Base-by-base conservation (phyloP, 441 rosid genomes). In the Macaranga tanarius region DNA sequence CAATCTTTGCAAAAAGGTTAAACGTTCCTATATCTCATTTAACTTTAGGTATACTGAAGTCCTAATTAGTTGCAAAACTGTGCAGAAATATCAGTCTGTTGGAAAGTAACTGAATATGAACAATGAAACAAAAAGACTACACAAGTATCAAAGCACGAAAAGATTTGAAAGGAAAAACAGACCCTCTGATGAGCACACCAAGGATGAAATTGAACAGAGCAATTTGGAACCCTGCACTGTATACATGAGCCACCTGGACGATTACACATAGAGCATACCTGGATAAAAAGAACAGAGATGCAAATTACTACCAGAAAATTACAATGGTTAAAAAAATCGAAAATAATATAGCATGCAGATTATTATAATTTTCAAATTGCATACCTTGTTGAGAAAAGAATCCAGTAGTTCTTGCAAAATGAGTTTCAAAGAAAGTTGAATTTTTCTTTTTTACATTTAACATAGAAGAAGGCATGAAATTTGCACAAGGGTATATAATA, bases 111-210 rank as follows among this genome's bases (percentile, higher is more conserved):
- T 56, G 28, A 22, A 10, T 22, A 20, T 55, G 59, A 22, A 55
- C 5, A 2, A 9, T 20, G 19, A 55, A 55, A 55, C 6, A 13
- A 25, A 55, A 10, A 56, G 12, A 23, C 60, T 56, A 22, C 16
- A 23, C 4, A 10, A 47, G 8, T 22, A 28, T 64, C 52, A 20
- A 63, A 55, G 45, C 12, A 44, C 67, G 52, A 26, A 44, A 57
- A 15, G 34, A 66, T 40, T 59, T 6, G 6, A 55, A 69, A 44
- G 65, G 66, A 7, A 71, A 64, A 26, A 48, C 15, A 55, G 61
- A 86, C 89, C 89, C 82, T 82, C 73, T 73, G 84, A 73, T 84
- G 83, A 69, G 89, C 89, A 79, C 89, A 84, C 89, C 89, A 86
- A 69, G 89, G 89, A 73, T 86, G 89, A 74, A 86, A 86, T 48